These are phyloP conservation scores for Aspergillus sclerotialis DNA, from an alignment of 2,329 filamentous ascomycete genomes.

Conservation along the genomic window DNA sequence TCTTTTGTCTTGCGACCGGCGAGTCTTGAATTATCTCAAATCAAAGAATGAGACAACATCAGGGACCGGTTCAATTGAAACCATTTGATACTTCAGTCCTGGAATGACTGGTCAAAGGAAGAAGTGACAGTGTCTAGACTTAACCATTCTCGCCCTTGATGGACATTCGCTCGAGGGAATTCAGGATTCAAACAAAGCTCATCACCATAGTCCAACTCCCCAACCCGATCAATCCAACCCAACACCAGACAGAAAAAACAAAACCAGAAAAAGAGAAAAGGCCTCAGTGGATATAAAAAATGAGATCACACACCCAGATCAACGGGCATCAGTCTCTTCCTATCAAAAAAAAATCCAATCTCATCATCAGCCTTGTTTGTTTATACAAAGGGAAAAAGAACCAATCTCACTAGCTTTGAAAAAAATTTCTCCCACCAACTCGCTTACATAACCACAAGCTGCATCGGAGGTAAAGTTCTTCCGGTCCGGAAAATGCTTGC, in stretches of 20 bases:
- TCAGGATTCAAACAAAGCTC: too few species aligned
- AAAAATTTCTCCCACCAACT: constrained; percentile 7
- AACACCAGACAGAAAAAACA: constrained; percentile 4
- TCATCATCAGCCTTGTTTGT: constrained; percentile 37
- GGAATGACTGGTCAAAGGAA: too few species aligned
- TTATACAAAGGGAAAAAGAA: constrained; percentile 14
- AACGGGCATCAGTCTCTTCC: constrained; percentile 41
- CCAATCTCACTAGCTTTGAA: constrained; percentile 6
- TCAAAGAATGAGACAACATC: too few species aligned
- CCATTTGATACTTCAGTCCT: too few species aligned
- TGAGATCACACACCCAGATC: constrained; percentile 34
- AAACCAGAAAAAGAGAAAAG: constrained; percentile 11
- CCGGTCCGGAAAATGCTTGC: constrained; percentile 9
- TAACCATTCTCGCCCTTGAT: too few species aligned
- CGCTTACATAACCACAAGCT: not conserved
- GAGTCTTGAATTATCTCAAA: too few species aligned
- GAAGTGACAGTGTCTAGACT: too few species aligned
- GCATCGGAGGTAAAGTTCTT: constrained; percentile 8
- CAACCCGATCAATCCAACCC: too few species aligned
- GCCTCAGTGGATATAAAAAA: constrained; percentile 36
- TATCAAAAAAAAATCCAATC: constrained; percentile 37
- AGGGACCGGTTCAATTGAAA: too few species aligned
- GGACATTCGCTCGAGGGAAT: too few species aligned
- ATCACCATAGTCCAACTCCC: too few species aligned
- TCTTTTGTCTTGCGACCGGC: too few species aligned